A percentile compares a stretch with the other conserved stretches of the same genome.
Evolutionary conservation across 495 filamentous ascomycete genomes (phyloP).

Genomic region (Trichoderma orchidacearum): DNA sequence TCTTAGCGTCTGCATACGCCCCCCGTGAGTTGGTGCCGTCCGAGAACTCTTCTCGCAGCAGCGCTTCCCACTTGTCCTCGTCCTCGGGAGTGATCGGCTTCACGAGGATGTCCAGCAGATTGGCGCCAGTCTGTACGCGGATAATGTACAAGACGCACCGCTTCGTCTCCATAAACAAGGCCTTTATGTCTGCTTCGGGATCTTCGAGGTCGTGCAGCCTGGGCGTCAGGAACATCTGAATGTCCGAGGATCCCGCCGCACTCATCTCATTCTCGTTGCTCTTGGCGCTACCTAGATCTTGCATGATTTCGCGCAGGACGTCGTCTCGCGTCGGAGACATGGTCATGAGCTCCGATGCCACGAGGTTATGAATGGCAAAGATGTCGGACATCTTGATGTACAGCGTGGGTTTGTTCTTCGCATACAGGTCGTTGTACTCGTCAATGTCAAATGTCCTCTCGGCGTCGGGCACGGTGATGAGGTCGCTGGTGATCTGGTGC

Average conservation of each 20-base stretch:
- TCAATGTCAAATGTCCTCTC: slow-evolving; percentile 95
- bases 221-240: slow-evolving; percentile 79
- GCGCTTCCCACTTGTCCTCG: slow-evolving; percentile 69
- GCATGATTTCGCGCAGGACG: slow-evolving; percentile 77
- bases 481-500: slow-evolving; percentile 52
- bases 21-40: slow-evolving; percentile 55
- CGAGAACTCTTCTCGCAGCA: slow-evolving; percentile 73
- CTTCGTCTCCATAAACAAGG: slow-evolving; percentile 96
- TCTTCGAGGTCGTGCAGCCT: slow-evolving; percentile 87
- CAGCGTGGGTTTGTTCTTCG: slow-evolving; percentile 86
- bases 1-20: slow-evolving; percentile 81
- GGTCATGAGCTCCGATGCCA: slow-evolving; percentile 60
- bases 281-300: slow-evolving; percentile 89
- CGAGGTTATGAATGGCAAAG: slow-evolving; percentile 85
- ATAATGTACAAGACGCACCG: slow-evolving; percentile 96
- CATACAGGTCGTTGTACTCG: slow-evolving; percentile 94
- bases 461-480: slow-evolving; percentile 73
- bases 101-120: slow-evolving; percentile 89
- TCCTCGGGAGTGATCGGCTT: slow-evolving; percentile 79
- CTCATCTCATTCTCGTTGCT: slow-evolving; percentile 88
- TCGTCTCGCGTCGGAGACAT: slow-evolving; percentile 76
- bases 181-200: slow-evolving; percentile 80
- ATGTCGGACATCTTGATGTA: slow-evolving; percentile 99
- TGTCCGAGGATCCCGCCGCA: slow-evolving; percentile 76
- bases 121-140: slow-evolving; percentile 81